A percentile compares a stretch with the other conserved stretches of the same genome.
phyloP scores from a whole-genome alignment of 306 rosid genomes.

The Sphenostylis stenocarpa region DNA sequence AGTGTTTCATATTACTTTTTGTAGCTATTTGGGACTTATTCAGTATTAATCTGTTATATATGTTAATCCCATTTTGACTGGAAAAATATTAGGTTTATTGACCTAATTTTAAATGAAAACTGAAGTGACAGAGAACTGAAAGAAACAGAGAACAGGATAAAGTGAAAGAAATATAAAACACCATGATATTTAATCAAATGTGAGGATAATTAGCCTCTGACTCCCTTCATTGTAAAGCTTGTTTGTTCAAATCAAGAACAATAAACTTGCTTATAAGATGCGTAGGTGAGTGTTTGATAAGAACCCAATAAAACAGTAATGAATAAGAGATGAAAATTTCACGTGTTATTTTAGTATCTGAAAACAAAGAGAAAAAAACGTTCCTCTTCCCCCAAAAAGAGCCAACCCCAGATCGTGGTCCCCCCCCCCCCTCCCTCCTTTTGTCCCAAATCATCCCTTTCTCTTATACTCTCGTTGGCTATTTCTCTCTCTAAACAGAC shows the following conservation, averaged over 20 bases:
- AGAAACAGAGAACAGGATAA: not conserved
- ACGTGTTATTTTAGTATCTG: no score
- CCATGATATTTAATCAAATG: not conserved
- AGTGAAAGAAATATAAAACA: not conserved
- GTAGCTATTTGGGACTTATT: not conserved
- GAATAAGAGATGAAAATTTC: no score
- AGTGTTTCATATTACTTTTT: no score
- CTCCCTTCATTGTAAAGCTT: not conserved
- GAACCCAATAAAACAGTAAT: no score
- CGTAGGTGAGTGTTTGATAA: not conserved
- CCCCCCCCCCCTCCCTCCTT: no score
- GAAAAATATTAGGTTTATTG: constrained; percentile 7
- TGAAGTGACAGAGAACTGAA: not conserved
- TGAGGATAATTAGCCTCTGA: not conserved
- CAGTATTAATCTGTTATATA: not conserved
- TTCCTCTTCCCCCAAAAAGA: no score
- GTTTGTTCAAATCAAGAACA: not conserved
- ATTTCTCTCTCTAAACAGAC: no score
- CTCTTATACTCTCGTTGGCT: no score
- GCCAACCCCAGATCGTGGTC: no score
- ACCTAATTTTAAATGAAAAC: not conserved
- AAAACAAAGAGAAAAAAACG: no score
- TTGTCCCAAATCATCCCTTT: no score
- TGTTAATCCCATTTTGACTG: not conserved
- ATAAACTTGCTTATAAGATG: not conserved